A percentile compares a stretch with the other conserved stretches of the same genome.
These are phyloP conservation scores for Pueraria montana DNA, from an alignment of 306 rosid species.

Conservation along the genomic window DNA sequence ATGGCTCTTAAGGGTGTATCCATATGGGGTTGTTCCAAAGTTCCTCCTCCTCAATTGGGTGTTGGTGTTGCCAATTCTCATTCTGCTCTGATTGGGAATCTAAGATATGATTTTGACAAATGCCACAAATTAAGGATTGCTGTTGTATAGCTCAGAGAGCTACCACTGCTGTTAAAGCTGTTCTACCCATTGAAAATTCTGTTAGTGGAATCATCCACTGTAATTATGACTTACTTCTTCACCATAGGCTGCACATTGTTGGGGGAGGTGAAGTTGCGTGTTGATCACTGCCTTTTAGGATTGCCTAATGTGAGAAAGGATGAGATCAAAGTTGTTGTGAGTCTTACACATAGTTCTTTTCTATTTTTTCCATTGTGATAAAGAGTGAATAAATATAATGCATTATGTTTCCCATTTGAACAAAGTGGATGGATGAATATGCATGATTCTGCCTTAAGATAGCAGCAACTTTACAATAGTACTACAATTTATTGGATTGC, in stretches of 20 bases:
- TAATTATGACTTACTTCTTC: conserved; percentile 91
- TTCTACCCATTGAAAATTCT: conserved; percentile 92
- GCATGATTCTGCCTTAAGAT: conserved; percentile 5
- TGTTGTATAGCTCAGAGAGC: conserved; percentile 60
- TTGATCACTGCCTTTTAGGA: conserved; percentile 88
- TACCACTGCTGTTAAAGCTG: conserved; percentile 76
- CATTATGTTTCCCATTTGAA: conserved; percentile 32
- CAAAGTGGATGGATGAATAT: conserved; percentile 29
- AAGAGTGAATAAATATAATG: conserved; percentile 25
- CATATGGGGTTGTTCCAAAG: conserved; percentile 53
- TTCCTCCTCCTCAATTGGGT: conserved; percentile 48
- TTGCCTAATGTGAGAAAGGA: conserved; percentile 76
- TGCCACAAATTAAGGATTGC: conserved; percentile 16
- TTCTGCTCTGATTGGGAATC: conserved; percentile 47
- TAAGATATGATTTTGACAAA: conserved; percentile 53
- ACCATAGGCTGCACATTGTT: conserved; percentile 86
- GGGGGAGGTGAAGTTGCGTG: conserved; percentile 86
- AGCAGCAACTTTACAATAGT: conserved; percentile 3
- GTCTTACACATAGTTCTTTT: conserved; percentile 53
- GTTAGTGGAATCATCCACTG: conserved; percentile 92
- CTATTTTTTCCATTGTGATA: background rate
- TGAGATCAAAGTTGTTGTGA: conserved; percentile 72
- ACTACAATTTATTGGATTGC: conserved; percentile 31
- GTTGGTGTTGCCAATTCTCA: conserved; percentile 46
- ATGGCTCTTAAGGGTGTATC: conserved; percentile 71